Base-by-base conservation (phyloP, 1,139 yeast species). In the Debaryomyces coudertii region DNA sequence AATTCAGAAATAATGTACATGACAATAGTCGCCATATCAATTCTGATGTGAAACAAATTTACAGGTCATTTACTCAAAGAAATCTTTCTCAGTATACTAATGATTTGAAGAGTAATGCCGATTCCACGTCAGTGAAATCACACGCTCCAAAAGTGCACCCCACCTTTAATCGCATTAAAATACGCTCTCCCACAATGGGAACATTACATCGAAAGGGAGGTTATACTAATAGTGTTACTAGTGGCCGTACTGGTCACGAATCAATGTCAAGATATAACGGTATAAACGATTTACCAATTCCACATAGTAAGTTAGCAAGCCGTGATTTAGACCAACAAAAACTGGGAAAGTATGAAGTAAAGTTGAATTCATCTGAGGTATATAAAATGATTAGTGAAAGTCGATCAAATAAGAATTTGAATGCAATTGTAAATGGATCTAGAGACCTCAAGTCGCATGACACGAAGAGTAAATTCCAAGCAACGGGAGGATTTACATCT, bases 301-400 rank as follows among this genome's bases (percentile, higher is more conserved):
- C 41, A 6, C 41, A 28, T 18, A 38, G 41, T 22, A 28, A 9
- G 16, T 38, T 34, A n/a, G 7, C 34, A 15, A 34, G 41, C 15
- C 34, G 27, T 18, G 15, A 38, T 22, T 38, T 38, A 9, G 41
- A 38, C 16, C 96, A 90, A 63, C 72, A 80, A 49, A 63, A 78
- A 14, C 73, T 90, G 46, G 73, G 84, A 5, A 66, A 74, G 47
- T 88, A 89, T 69, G 34, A 35, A 30, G 50, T 50, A 5, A 49
- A 51, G 25, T 49, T 63, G n/a, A 53, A 57, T 42, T 53, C 68
- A 1, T 48, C 54, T 11, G 65, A 63, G n/a, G 63, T 65, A 9
- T 63, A 58, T 46, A 53, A 52, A 24, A 51, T 63, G 48, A 52
- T 65, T 11, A 56, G 61, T 42, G 38, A 24, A 12, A 37, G 37